A percentile compares a stretch with the other conserved stretches of the same genome.
Evolutionary conservation across 768 basidiomycete species (phyloP).

Genomic region (Hypholoma sublateritium): DNA sequence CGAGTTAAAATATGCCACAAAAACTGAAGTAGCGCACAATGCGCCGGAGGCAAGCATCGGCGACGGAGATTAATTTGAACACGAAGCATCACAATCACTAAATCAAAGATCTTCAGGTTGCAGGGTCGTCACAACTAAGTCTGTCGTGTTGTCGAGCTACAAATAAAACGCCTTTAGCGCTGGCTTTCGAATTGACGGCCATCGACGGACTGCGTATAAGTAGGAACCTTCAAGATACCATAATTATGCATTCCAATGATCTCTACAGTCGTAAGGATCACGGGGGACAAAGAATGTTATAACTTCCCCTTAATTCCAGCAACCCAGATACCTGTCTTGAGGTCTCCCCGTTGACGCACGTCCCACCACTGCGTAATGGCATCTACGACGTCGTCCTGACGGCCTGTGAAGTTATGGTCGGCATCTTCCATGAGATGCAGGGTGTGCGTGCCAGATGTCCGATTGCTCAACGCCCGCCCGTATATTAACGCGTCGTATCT

Average conservation of each 20-base stretch:
- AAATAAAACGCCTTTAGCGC: conserved; percentile 7
- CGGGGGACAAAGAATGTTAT: conserved; percentile 4
- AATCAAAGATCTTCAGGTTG: conserved; percentile 4
- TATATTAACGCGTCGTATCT: conserved; percentile 78
- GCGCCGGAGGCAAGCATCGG: neutral
- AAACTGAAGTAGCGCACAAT: too few relatives aligned
- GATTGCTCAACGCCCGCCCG: conserved; percentile 53
- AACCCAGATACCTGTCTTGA: conserved; percentile 66
- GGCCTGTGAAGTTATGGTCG: conserved; percentile 77
- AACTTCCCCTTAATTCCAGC: conserved; percentile 46
- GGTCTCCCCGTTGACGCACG: conserved; percentile 38
- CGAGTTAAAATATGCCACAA: too few relatives aligned
- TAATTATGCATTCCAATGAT: too few relatives aligned
- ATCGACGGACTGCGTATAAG: neutral
- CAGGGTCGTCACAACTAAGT: conserved; percentile 1
- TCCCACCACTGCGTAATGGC: conserved; percentile 71
- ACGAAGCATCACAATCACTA: conserved; percentile 3
- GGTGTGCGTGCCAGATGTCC: conserved; percentile 67
- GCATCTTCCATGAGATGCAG: conserved; percentile 70
- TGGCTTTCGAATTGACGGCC: neutral
- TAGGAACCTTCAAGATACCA: neutral
- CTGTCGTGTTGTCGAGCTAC: conserved; percentile 1
- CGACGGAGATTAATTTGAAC: conserved; percentile 10
- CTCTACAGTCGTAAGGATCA: too few relatives aligned
- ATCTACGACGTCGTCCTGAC: conserved; percentile 66